Percentiles rank a stretch among this genome's conserved stretches.
These are phyloP conservation scores for Lipomyces oligophaga DNA, from an alignment of 805 yeast species.

Conservation along the genomic window DNA sequence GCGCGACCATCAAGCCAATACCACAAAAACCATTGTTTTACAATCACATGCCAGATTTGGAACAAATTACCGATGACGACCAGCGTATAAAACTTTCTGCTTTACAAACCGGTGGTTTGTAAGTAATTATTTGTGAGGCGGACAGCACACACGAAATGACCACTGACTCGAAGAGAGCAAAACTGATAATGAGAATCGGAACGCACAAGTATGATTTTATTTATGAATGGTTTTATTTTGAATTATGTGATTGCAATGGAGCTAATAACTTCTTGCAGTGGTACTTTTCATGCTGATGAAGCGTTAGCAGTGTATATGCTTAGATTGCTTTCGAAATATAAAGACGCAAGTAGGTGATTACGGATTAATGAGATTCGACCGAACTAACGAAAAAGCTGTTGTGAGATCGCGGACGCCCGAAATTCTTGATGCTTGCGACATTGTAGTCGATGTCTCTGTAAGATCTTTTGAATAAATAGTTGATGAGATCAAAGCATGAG, in stretches of 20 bases:
- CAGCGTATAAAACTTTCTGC: no score
- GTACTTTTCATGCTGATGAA: constrained; percentile 96
- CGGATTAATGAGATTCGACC: neutral
- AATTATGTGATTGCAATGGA: neutral
- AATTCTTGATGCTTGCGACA: constrained; percentile 81
- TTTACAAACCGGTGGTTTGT: no score
- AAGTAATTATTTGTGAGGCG: no score
- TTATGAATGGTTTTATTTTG: neutral
- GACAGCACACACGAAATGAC: no score
- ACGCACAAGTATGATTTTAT: constrained; percentile 22
- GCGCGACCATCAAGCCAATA: no score
- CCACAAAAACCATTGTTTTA: no score
- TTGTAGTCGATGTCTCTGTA: constrained; percentile 84
- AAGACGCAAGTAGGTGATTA: constrained; percentile 44
- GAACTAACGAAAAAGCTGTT: constrained; percentile 39
- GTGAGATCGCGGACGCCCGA: constrained; percentile 80
- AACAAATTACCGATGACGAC: no score
- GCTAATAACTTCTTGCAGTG: constrained; percentile 51
- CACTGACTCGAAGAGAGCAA: constrained; percentile 12
- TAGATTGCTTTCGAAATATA: constrained; percentile 62
- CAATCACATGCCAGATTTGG: no score
- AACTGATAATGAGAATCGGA: constrained; percentile 25
- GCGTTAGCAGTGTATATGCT: constrained; percentile 88
- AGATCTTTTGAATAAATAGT: neutral
- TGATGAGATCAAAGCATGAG: neutral